Conservation (phyloP, 495 filamentous ascomycete genomes). For the Aspergillus steynii region DNA sequence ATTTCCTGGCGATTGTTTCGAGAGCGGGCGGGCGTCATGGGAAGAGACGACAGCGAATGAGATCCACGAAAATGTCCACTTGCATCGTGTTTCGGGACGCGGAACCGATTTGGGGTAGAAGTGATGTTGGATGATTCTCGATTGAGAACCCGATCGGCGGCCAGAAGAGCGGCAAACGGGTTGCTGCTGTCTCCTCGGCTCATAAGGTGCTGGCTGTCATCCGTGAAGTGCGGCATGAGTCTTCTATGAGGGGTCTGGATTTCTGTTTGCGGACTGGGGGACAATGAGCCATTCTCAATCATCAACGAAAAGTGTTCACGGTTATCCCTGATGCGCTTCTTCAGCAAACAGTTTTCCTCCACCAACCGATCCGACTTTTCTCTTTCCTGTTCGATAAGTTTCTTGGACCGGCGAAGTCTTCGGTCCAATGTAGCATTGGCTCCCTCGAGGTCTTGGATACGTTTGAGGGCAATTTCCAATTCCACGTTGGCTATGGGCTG, state of each 20-base stretch:
- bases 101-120: constrained; percentile 55
- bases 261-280: constrained; percentile 44
- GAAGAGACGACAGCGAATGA: constrained; percentile 80
- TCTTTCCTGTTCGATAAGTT: constrained; percentile 69
- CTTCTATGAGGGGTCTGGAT: constrained; percentile 47
- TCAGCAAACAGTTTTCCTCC: constrained; percentile 74
- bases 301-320: constrained; percentile 76
- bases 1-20: constrained; percentile 42
- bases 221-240: constrained; percentile 49
- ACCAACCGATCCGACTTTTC: constrained; percentile 45
- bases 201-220: constrained; percentile 36
- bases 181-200: constrained; percentile 47
- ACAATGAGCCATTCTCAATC: constrained; percentile 53
- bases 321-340: constrained; percentile 83
- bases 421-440: constrained; percentile 64
- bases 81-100: constrained; percentile 47
- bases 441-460: constrained; percentile 60
- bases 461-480: constrained; percentile 44
- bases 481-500: constrained; percentile 37
- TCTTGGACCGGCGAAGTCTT: constrained; percentile 70
- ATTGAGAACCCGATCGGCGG: constrained; percentile 72
- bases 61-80: constrained; percentile 63
- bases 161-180: constrained; percentile 74
- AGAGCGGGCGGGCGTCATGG: constrained; percentile 65
- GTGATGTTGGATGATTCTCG: constrained; percentile 69